A percentile compares a stretch with the other conserved stretches of the same genome.
These are phyloP conservation scores for Ogataea thermomethanolica DNA, from an alignment of 805 yeast genomes.

Conservation along the genomic window DNA sequence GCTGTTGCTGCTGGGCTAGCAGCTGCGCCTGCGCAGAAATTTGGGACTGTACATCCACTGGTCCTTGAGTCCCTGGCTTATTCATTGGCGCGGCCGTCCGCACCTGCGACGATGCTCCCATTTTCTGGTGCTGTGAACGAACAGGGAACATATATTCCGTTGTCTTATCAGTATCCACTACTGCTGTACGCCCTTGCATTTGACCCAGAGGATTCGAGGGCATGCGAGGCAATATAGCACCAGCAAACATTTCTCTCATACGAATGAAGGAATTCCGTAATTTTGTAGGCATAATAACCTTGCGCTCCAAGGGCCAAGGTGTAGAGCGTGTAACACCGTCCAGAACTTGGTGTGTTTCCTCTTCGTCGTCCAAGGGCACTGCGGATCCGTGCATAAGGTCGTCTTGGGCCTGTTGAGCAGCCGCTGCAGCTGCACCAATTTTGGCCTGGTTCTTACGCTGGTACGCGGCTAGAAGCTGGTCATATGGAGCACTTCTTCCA, in stretches of 20 bases:
- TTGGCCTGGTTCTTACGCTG: slow-evolving; percentile 92
- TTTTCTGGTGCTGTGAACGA: slow-evolving; percentile 42
- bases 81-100: slow-evolving; percentile 9
- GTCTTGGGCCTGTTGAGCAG: slow-evolving; percentile 73
- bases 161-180: slow-evolving; percentile 68
- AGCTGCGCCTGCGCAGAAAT: slow-evolving; percentile 16
- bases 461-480: slow-evolving; percentile 78
- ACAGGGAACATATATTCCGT: slow-evolving; percentile 58
- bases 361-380: slow-evolving; percentile 73
- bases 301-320: slow-evolving; percentile 81
- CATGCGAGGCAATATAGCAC: slow-evolving; percentile 69
- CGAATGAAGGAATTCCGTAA: slow-evolving; percentile 72
- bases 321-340: slow-evolving; percentile 81
- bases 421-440: slow-evolving; percentile 76
- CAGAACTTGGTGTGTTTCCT: slow-evolving; percentile 86
- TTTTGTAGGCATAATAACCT: slow-evolving; percentile 65
- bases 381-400: slow-evolving; percentile 49
- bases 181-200: slow-evolving; percentile 73
- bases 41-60: slow-evolving; percentile 14
- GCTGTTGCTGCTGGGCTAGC: slow-evolving; percentile 21
- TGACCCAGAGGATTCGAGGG: slow-evolving; percentile 63
- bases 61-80: slow-evolving; percentile 6
- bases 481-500: slow-evolving; percentile 93
- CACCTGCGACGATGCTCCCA: slow-evolving; percentile 8
- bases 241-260: slow-evolving; percentile 92